These are phyloP conservation scores for Rhizophagus clarus DNA, from an alignment of 192 early-diverging fungal genomes.

Conservation along the genomic window DNA sequence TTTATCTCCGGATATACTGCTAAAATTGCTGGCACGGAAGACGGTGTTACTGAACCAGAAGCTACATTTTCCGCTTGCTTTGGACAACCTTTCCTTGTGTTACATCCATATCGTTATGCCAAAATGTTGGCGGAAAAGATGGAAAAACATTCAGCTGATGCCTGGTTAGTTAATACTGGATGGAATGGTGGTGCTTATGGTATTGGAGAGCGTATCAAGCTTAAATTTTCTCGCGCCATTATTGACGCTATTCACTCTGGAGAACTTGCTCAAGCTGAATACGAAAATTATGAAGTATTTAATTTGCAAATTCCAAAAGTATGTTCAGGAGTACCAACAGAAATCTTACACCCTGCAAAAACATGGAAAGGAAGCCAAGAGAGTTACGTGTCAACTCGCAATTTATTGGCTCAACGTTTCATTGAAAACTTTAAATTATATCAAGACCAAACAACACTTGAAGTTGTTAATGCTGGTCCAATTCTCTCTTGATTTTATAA, in stretches of 20 bases:
- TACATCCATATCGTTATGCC: constrained; percentile 95
- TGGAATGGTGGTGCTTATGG: constrained; percentile 96
- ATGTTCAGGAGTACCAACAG: constrained; percentile 74
- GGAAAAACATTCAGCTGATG: constrained; percentile 77
- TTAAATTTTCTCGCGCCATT: constrained; percentile 97
- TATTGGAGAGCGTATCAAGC: constrained; percentile 85
- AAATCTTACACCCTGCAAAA: constrained; percentile 84
- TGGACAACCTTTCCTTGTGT: constrained; percentile 94
- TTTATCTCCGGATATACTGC: constrained; percentile 98
- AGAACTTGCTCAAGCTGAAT: constrained; percentile 84
- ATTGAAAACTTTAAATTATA: constrained; percentile 89
- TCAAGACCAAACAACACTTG: constrained; percentile 66
- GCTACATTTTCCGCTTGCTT: constrained; percentile 95
- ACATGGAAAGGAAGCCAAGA: constrained; percentile 83
- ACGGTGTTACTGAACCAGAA: constrained; percentile 89
- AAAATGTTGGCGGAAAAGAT: constrained; percentile 97
- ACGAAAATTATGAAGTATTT: constrained; percentile 85
- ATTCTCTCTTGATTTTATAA: background rate
- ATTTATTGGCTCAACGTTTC: constrained; percentile 85
- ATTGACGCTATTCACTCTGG: constrained; percentile 97
- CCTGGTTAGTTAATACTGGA: constrained; percentile 97
- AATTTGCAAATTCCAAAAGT: constrained; percentile 84
- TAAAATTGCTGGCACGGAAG: constrained; percentile 97
- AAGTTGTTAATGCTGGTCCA: constrained; percentile 75
- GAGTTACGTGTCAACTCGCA: constrained; percentile 65